These are phyloP conservation scores for Aphanomyces euteiches DNA, from an alignment of 352 stramenopile species.

Conservation along the genomic window DNA sequence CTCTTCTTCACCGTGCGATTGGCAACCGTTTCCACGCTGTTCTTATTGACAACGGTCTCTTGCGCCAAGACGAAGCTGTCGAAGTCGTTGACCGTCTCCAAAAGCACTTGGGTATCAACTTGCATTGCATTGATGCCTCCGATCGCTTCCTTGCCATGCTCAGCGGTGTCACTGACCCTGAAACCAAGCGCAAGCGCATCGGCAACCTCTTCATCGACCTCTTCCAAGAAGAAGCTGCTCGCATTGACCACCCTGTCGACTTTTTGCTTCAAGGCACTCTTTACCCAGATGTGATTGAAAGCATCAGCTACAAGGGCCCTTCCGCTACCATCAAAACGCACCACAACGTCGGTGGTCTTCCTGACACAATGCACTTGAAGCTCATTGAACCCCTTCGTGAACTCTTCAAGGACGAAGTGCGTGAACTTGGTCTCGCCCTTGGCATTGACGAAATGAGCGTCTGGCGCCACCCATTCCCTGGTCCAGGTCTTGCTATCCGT, in stretches of 20 bases:
- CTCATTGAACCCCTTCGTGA: constrained; percentile 98
- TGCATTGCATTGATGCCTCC: constrained; percentile 95
- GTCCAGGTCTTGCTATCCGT: constrained; percentile 97
- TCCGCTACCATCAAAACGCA: constrained; percentile 99
- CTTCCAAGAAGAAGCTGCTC: constrained; percentile 90
- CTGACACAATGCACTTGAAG: constrained; percentile 97
- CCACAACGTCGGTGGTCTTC: constrained; percentile 98
- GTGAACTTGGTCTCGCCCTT: constrained; percentile 95
- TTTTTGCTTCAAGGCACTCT: constrained; percentile 98
- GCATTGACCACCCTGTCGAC: constrained; percentile 83
- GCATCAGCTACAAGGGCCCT: constrained; percentile 97
- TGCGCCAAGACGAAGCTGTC: constrained; percentile 94
- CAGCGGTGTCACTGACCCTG: constrained; percentile 93
- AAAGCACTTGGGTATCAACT: constrained; percentile 93
- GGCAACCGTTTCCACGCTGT: constrained; percentile 98
- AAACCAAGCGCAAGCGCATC: constrained; percentile 99
- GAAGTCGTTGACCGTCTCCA: constrained; percentile 89
- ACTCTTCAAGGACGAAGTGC: constrained; percentile 99
- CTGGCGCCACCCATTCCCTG: constrained; percentile 99
- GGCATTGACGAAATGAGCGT: constrained; percentile 97
- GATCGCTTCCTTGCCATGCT: constrained; percentile 95
- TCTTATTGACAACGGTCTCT: constrained; percentile 98
- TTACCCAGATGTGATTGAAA: constrained; percentile 99
- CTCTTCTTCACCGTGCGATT: constrained; percentile 96
- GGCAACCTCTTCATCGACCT: constrained; percentile 99